Evolutionary conservation across 306 rosid genomes (phyloP), one percentile per base, ranked within the genome.

Genomic region (Crataegus laevigata): DNA sequence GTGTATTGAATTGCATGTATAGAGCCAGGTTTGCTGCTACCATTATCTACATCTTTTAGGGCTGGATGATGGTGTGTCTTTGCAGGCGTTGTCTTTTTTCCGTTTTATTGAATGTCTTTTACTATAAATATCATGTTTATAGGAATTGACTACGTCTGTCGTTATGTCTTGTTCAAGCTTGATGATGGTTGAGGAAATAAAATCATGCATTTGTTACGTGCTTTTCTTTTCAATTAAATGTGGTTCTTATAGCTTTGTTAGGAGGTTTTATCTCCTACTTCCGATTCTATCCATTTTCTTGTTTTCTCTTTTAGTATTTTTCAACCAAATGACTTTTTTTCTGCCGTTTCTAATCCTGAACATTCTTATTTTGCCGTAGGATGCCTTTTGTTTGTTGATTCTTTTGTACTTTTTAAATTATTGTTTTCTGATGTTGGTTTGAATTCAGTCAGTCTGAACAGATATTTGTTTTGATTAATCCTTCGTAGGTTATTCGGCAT

Each of bases 401-500:
- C 52, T 13, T 5, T 66, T 52, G 3, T n/a, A 26, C 30, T 18
- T 64, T 8, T 19, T 29, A 3, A 34, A 13, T 21, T 28, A 24
- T 47, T 55, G 12, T 14, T 30, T 30, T 63, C n/a, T 61, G 21
- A 15, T 34, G 13, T 75, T 80, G 34, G 40, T 64, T 50, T 57
- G 50, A 25, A n/a, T 30, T 69, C 18, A 12, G 61, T 36, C 32
- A 4, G 5, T 22, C 66, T 34, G 9, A 73, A 73, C 29, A 21
- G 6, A 24, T 55, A 22, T 52, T 13, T 8, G n/a, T 14, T 7
- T 65, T 79, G 11, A 55, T 28, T 80, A 50, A 57, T 59, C 40
- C 21, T 73, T 68, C 25, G 59, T 66, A 93, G 98, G 84, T 71
- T 74, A 58, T 78, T 80, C 32, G 77, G 55, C 75, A 62, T 26